Percentiles rank a stretch among this genome's conserved stretches.
Conservation (phyloP, 164 flowering plant genomes). For the Taxillus chinensis region DNA sequence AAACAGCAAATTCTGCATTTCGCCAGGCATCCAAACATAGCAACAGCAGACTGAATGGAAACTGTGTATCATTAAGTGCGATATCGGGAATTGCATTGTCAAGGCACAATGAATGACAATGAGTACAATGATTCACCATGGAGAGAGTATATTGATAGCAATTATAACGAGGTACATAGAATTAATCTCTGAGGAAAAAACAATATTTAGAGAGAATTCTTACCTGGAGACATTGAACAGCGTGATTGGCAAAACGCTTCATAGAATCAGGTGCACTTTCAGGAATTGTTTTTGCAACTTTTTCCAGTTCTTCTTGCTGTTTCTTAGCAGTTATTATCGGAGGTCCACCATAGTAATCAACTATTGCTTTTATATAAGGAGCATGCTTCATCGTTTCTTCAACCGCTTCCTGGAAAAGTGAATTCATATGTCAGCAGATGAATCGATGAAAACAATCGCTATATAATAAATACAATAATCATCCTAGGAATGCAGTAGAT, state of each 20-base stretch:
- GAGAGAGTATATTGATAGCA: too few species aligned
- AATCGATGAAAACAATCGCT: too few species aligned
- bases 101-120: too few species aligned
- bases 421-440: not conserved
- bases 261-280: conserved; percentile 56
- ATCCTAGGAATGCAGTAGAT: too few species aligned
- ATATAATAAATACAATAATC: too few species aligned
- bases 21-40: too few species aligned
- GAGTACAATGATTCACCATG: too few species aligned
- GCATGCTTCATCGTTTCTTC: conserved; percentile 51
- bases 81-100: too few species aligned
- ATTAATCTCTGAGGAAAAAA: not conserved
- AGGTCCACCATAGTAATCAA: conserved; percentile 68
- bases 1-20: too few species aligned
- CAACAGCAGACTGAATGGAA: too few species aligned
- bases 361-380: conserved; percentile 54
- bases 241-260: conserved; percentile 54
- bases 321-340: conserved; percentile 75
- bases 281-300: conserved; percentile 72
- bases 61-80: too few species aligned
- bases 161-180: too few species aligned
- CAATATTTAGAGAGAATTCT: conserved; percentile 1
- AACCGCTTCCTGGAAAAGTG: conserved; percentile 43
- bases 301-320: conserved; percentile 61
- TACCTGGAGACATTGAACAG: conserved; percentile 85